phyloP scores from a whole-genome alignment of 441 rosid species.

The Oxalis stricta region DNA sequence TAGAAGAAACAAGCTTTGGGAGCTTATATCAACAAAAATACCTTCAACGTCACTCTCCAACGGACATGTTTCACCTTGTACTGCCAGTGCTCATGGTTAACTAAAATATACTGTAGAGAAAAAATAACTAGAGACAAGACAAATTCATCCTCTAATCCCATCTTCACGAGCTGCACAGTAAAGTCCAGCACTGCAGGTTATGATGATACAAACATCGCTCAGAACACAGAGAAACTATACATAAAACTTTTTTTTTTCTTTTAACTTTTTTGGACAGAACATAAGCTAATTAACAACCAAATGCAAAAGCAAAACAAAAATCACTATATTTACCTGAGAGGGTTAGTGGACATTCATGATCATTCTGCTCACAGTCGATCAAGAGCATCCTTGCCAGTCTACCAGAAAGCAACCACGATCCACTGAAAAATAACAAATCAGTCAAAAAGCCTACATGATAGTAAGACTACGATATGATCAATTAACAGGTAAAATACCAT shows the following conservation, averaged over 20 bases:
- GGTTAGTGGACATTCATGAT: slow-evolving; percentile 46
- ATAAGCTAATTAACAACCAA: background rate
- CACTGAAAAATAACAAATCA: slow-evolving; percentile 18
- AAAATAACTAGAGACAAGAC: slow-evolving; percentile 58
- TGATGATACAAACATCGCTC: slow-evolving; percentile 13
- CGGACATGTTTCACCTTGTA: slow-evolving; percentile 58
- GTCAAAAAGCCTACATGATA: background rate
- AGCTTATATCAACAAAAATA: slow-evolving; percentile 7
- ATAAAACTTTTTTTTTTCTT: slow-evolving; percentile 2
- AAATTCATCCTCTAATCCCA: slow-evolving; percentile 54
- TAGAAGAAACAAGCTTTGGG: slow-evolving; percentile 1
- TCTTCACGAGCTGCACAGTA: slow-evolving; percentile 62
- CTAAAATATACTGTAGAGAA: slow-evolving; percentile 70
- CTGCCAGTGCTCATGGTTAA: slow-evolving; percentile 81
- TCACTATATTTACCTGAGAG: slow-evolving; percentile 56
- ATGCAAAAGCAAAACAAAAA: slow-evolving; percentile 6
- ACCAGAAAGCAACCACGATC: slow-evolving; percentile 79
- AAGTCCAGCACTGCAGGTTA: slow-evolving; percentile 73
- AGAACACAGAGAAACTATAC: slow-evolving; percentile 3
- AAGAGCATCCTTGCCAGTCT: slow-evolving; percentile 77
- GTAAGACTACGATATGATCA: background rate
- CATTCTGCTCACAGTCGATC: slow-evolving; percentile 72
- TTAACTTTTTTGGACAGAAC: background rate
- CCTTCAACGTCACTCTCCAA: slow-evolving; percentile 84
- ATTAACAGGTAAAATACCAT: too few species aligned